Conservation (phyloP, 1,139 yeast genomes). For the Scheffersomyces illinoinensis region DNA sequence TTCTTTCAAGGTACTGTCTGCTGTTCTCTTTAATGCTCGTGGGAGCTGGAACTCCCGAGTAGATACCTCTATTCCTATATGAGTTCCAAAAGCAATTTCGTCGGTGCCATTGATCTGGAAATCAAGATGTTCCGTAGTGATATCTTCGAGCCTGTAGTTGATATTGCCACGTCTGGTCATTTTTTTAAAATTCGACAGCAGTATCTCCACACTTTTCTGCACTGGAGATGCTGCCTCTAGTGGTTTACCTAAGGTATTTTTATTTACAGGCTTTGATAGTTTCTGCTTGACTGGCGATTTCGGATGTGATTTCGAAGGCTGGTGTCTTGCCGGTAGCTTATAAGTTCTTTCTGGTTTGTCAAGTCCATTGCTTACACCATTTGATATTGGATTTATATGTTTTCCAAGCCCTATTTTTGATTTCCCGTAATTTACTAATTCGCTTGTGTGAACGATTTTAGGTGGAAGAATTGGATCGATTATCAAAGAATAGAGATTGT, state of each 20-base stretch:
- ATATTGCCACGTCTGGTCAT: slow-evolving; percentile 4
- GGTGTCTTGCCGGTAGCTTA: not conserved
- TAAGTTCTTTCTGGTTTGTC: not conserved
- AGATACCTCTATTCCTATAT: not conserved
- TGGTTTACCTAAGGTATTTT: not conserved
- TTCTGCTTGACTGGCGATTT: not conserved
- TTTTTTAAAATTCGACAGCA: not conserved
- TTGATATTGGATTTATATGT: not conserved
- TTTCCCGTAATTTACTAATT: not conserved
- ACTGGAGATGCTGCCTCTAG: slow-evolving; percentile 4
- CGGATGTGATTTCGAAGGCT: not conserved
- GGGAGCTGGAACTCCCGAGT: slow-evolving; percentile 3
- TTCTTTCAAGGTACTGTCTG: slow-evolving; percentile 2
- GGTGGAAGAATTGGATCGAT: slow-evolving; percentile 37
- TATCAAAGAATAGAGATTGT: slow-evolving; percentile 29
- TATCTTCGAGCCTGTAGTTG: not conserved
- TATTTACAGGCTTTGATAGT: not conserved
- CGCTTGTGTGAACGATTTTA: slow-evolving; percentile 11
- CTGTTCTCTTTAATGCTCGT: slow-evolving; percentile 1
- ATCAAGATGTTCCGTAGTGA: not conserved
- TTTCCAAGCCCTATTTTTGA: not conserved
- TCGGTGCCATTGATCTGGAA: not conserved
- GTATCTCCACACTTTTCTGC: not conserved
- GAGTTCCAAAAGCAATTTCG: not conserved
- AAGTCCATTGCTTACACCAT: not conserved